Percentiles rank a stretch among this genome's conserved stretches.
Conservation (phyloP, 129 eudicot genomes). For the carrot (Daucus carota) region DH1_v3.0 NC_030381.2:2127501-2128000, state of each 20-base stretch:
- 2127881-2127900: slow-evolving; percentile 95
- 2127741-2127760: background rate
- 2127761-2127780: background rate
- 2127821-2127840: background rate
- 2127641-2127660: too few species aligned
- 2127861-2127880: slow-evolving; percentile 30
- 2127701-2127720: background rate
- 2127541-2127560: too few species aligned
- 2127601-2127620: too few species aligned
- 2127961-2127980: slow-evolving; percentile 95
- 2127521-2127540: too few species aligned
- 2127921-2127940: slow-evolving; percentile 88
- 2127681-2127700: background rate
- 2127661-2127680: too few species aligned
- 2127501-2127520: too few species aligned
- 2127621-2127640: too few species aligned
- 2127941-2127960: slow-evolving; percentile 89
- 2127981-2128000: slow-evolving; percentile 83
- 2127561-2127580: too few species aligned
- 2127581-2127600: too few species aligned
- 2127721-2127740: background rate
- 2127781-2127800: background rate
- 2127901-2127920: slow-evolving; percentile 66
- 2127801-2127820: background rate
- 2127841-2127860: background rate